phyloP scores from a whole-genome alignment of 805 yeast species.

The Torulaspora franciscae region DNA sequence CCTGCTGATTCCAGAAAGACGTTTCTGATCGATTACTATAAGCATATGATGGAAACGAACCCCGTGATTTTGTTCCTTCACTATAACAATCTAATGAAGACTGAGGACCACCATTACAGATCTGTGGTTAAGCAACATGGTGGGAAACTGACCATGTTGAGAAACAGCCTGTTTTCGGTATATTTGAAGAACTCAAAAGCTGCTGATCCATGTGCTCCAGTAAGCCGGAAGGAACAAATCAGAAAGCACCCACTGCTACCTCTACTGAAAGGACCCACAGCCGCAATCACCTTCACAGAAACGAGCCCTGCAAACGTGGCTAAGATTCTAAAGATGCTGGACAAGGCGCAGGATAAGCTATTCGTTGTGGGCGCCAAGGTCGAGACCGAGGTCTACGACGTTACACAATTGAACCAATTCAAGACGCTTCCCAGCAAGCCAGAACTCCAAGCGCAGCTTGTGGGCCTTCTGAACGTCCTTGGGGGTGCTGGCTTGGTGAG shows the following conservation, averaged over 20 bases:
- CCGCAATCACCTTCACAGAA: constrained; percentile 61
- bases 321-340: constrained; percentile 55
- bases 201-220: constrained; percentile 64
- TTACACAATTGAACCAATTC: constrained; percentile 52
- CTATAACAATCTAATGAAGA: constrained; percentile 71
- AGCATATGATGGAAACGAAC: constrained; percentile 58
- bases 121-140: constrained; percentile 59
- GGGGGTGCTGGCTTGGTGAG: constrained; percentile 88
- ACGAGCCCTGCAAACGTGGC: constrained; percentile 68
- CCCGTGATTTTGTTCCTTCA: constrained; percentile 76
- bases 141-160: constrained; percentile 61
- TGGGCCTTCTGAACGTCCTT: constrained; percentile 73
- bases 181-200: constrained; percentile 67
- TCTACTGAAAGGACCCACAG: constrained; percentile 80
- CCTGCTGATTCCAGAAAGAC: constrained; percentile 75
- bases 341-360: constrained; percentile 63
- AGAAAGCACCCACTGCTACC: constrained; percentile 63
- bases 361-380: constrained; percentile 82
- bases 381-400: constrained; percentile 53
- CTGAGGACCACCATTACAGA: constrained; percentile 63
- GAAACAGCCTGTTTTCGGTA: constrained; percentile 66
- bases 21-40: constrained; percentile 74
- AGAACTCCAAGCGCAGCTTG: constrained; percentile 73
- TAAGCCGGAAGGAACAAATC: constrained; percentile 42
- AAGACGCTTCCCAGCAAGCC: constrained; percentile 69